Conservation (phyloP, 192 early-diverging fungal genomes). For the Backusella australiensis region DNA sequence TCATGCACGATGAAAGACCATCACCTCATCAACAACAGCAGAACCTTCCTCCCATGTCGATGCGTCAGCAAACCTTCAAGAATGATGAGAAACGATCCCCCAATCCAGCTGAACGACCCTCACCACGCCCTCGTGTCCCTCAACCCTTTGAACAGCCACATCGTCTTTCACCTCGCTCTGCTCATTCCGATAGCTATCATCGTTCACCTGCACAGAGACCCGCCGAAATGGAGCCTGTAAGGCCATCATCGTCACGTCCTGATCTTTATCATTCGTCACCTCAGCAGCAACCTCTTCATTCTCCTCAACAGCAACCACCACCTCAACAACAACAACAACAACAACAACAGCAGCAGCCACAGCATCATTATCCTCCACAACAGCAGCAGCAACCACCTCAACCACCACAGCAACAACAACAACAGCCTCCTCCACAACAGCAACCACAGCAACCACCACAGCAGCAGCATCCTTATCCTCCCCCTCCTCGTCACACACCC, state of each 20-base stretch:
- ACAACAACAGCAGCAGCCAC: too few relatives aligned
- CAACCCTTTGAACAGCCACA: background rate
- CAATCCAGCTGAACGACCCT: background rate
- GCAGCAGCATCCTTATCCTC: too few relatives aligned
- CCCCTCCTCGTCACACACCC: background rate
- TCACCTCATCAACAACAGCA: background rate
- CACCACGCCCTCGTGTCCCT: constrained; percentile 9
- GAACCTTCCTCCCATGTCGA: constrained; percentile 14
- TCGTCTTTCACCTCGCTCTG: constrained; percentile 3
- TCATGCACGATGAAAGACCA: constrained; percentile 22
- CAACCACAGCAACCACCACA: background rate
- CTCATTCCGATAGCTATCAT: constrained; percentile 1
- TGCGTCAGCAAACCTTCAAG: background rate
- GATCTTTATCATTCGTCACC: background rate
- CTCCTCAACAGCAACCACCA: background rate
- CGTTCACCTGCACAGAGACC: constrained; percentile 11
- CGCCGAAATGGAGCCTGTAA: background rate
- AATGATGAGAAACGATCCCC: background rate
- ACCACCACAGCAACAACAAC: too few relatives aligned
- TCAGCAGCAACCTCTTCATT: background rate
- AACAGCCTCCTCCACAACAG: background rate
- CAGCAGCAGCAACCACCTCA: too few relatives aligned
- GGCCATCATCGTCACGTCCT: background rate
- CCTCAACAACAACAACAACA: too few relatives aligned
- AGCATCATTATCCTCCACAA: too few relatives aligned